Base-by-base conservation (phyloP, 768 basidiomycete genomes). In the Sarcodon sp. region DNA sequence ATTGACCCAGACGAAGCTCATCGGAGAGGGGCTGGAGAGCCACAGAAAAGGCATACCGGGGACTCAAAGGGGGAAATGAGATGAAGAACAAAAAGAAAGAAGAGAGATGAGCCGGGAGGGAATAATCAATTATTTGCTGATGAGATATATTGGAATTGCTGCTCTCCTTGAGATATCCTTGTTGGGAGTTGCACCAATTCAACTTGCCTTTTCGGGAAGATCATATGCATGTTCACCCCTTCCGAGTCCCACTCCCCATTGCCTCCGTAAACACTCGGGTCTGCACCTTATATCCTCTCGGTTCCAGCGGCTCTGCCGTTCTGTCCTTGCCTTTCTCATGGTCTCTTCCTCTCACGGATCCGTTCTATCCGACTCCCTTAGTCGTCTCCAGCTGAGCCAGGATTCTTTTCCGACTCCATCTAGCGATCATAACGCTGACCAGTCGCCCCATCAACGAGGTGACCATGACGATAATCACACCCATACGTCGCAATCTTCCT, bases 281-380 rank as follows among this genome's bases (percentile, higher is more conserved):
- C 18, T 21, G 35, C 35, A 18, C 15, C 18, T 16, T 45, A 32
- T 27, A 27, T 27, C 21, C 21, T 27, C 21, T 27, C 21, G 21
- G 21, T 27, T 27, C 21, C 21, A 27, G 21, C 21, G 21, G 21
- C 21, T 37, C 10, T 37, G 15, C 16, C 35, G 15, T 41, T 41
- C 37, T 53, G 61, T 62, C 57, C 48, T 63, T 36, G 47, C 57
- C 50, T 48, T 56, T 46, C 53, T 35, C 52, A 47, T 53, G 53
- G 50, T 65, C 56, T 57, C 27, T 52, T 43, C 52, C 34, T 59
- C 65, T 47, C 67, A 72, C 55, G 54, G 64, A 48, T 61, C 67
- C 31, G 61, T 64, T 35, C 65, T 80, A 52, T 66, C 71, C 7
- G 61, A 71, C 46, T 67, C 66, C 53, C 66, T 80, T 46, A 67